Evolutionary conservation across 2,329 filamentous ascomycete species (phyloP), one percentile per base, ranked within the genome.

Genomic region (Pseudogymnoascus sp.): DNA sequence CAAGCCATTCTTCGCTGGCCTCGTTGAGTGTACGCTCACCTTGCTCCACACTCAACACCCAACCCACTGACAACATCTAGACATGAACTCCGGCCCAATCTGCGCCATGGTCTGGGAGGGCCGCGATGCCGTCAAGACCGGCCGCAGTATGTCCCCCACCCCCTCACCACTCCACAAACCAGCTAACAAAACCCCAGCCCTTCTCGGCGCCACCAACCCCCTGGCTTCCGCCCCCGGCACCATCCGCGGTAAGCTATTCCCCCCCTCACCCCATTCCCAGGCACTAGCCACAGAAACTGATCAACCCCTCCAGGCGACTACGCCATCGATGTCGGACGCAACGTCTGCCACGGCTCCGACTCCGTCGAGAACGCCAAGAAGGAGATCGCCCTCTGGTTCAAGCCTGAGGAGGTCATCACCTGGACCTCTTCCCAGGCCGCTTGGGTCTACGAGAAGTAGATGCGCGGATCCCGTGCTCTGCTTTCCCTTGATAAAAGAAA

Each of bases 91-190:
- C 78, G 94, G 94, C 77, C 94, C 94, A 78, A 93, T 99, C 82
- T 88, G 85, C 84, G 94, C 94, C 83, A 99, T 97, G 93, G 89
- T 99, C 80, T 99, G 94, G 94, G 92, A 99, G 81, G 94, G 94
- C 76, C 90, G 89, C 85, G 92, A 99, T 75, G 94, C 88, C 79
- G 92, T 97, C 86, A 97, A 97, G 90, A 97, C 92, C 72, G 94
- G 94, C 80, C 93, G 94, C 76, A 77, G 87, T 90, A 86, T 70
- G 86, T 82, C 67, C 29, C 58, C 27, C 36, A 9, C 59, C 27
- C 5, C 33, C n/a, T 29, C n/a, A 6, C 31, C 58, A 42, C 67
- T 15, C 48, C 6, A 25, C 61, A 9, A 39, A 61, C 21, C 15
- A 15, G 63, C 58, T 68, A 65, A 70, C 66, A 68, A 66, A 64